Conservation (phyloP, 768 basidiomycete genomes). For the Auriscalpium orientale region DNA sequence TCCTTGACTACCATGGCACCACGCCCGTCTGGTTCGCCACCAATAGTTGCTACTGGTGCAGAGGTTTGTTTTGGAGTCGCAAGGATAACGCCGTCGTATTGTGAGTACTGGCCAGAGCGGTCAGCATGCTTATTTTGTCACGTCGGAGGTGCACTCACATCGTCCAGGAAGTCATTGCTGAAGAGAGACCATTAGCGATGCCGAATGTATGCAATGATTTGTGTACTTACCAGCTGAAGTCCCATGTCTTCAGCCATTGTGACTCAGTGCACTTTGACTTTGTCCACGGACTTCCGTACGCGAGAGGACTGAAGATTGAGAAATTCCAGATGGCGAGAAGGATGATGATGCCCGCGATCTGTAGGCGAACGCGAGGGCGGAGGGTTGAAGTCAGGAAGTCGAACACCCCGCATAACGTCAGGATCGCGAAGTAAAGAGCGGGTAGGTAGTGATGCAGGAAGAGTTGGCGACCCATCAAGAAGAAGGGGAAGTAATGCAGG, state of each 20-base stretch:
- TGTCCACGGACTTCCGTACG: conserved; percentile 87
- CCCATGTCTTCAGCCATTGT: conserved; percentile 91
- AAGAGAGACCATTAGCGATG: background rate
- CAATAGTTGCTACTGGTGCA: conserved; percentile 37
- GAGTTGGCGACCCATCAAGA: conserved; percentile 92
- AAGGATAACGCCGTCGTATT: conserved; percentile 34
- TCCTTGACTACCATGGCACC: conserved; percentile 48
- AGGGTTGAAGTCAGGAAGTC: conserved; percentile 79
- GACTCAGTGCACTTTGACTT: conserved; percentile 65
- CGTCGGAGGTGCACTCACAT: conserved; percentile 37
- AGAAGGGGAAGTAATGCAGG: conserved; percentile 95
- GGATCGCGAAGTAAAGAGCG: conserved; percentile 87
- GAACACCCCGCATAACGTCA: conserved; percentile 70
- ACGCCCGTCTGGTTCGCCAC: conserved; percentile 46
- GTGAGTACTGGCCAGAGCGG: conserved; percentile 39
- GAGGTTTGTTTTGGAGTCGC: conserved; percentile 33
- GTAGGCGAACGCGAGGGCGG: conserved; percentile 67
- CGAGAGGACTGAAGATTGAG: conserved; percentile 68
- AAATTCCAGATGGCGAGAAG: conserved; percentile 75
- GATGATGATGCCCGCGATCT: conserved; percentile 70
- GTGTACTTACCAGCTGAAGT: conserved; percentile 75
- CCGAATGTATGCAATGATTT: background rate
- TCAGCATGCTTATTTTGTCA: conserved; percentile 1
- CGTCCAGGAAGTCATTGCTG: conserved; percentile 62
- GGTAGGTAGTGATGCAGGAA: conserved; percentile 99